Percentiles rank a stretch among this genome's conserved stretches.
phyloP scores from a whole-genome alignment of 1,139 yeast genomes.

The Candida anutae region DNA sequence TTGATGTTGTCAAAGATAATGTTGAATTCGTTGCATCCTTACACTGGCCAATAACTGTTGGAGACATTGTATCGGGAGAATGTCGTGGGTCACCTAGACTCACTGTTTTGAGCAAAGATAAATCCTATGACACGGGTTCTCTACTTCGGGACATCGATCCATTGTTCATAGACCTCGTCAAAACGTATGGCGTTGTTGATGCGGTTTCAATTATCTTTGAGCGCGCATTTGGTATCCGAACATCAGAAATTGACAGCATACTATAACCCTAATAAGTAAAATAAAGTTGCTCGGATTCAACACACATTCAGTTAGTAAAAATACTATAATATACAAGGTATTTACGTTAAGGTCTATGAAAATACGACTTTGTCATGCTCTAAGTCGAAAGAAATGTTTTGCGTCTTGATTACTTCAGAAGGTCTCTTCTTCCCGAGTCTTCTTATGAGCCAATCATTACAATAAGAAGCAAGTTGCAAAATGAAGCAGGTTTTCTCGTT shows the following conservation, averaged over 20 bases:
- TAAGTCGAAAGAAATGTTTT: conserved; percentile 17
- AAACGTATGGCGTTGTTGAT: conserved; percentile 18
- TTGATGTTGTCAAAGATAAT: conserved; percentile 5
- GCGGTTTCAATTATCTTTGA: conserved; percentile 18
- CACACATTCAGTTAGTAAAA: too few relatives aligned
- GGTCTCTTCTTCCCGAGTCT: conserved; percentile 1
- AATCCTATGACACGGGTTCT: too few relatives aligned
- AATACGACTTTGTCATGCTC: conserved; percentile 14
- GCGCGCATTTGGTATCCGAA: conserved; percentile 11
- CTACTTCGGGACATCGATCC: conserved; percentile 4
- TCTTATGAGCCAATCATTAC: conserved; percentile 19
- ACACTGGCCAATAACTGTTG: conserved; percentile 22
- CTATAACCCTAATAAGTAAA: too few relatives aligned
- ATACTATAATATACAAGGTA: not conserved
- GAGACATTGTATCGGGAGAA: conserved; percentile 17
- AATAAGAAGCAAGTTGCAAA: conserved; percentile 19
- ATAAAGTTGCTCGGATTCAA: too few relatives aligned
- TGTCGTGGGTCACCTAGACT: too few relatives aligned
- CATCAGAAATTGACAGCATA: too few relatives aligned
- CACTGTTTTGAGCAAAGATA: too few relatives aligned
- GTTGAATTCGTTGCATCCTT: conserved; percentile 6
- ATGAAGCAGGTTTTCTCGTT: conserved; percentile 26
- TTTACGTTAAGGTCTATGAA: not conserved
- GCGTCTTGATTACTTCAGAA: conserved; percentile 1
- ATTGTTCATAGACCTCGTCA: conserved; percentile 15